Percentiles rank a stretch among this genome's conserved stretches.
These are phyloP conservation scores for Rostrohypoxylon terebratum DNA, from an alignment of 495 filamentous ascomycete species.

Conservation along the genomic window DNA sequence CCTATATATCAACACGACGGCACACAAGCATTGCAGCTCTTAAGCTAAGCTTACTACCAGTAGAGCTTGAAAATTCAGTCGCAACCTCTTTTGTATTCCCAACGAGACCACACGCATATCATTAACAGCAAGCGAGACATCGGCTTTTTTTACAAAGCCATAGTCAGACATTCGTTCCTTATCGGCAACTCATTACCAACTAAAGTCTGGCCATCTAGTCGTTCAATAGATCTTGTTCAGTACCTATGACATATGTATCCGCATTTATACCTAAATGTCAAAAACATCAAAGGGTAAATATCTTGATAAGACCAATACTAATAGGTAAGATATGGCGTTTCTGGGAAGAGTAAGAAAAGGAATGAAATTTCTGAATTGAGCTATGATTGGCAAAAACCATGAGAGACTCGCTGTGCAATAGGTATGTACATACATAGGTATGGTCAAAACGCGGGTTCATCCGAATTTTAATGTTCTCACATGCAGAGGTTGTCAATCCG, in stretches of 20 bases:
- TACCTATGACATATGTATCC: too few relatives aligned
- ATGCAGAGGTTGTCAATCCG: conserved; percentile 31
- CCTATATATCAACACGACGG: conserved; percentile 23
- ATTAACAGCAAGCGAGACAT: conserved; percentile 2
- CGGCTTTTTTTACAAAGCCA: conserved; percentile 3
- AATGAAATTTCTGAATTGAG: neutral
- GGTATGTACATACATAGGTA: conserved; percentile 11
- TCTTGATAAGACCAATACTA: neutral
- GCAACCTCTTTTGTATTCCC: conserved; percentile 29
- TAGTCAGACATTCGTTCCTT: neutral
- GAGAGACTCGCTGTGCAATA: neutral
- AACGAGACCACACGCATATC: conserved; percentile 19
- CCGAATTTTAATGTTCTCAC: conserved; percentile 30
- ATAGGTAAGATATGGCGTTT: neutral
- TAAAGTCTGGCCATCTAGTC: neutral
- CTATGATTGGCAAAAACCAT: conserved; percentile 3
- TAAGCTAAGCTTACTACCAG: conserved; percentile 28
- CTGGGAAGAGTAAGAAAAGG: neutral
- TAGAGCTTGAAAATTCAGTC: conserved; percentile 32
- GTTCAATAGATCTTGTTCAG: neutral
- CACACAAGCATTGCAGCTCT: conserved; percentile 8
- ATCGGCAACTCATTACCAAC: neutral
- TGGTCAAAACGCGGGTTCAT: conserved; percentile 30
- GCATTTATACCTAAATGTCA: neutral
- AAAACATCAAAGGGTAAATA: neutral